These are phyloP conservation scores for Klebsormidium nitens DNA, from an alignment of 139 green algal species.

Conservation along the genomic window DNA sequence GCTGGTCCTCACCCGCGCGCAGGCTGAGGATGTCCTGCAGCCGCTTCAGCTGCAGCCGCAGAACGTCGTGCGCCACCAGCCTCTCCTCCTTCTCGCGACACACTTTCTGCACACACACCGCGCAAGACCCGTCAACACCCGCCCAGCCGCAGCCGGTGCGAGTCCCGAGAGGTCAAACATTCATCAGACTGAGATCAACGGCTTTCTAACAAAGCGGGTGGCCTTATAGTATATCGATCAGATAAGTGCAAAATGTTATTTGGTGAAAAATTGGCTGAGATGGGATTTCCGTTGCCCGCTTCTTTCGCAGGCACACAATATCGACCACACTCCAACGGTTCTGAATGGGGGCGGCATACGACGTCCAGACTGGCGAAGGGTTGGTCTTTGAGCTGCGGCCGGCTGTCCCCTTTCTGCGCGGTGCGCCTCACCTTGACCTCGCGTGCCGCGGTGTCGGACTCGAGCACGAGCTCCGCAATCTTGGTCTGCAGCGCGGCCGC, in stretches of 20 bases:
- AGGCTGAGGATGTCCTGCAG: conserved; percentile 56
- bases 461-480: conserved; percentile 60
- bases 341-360: too few relatives aligned
- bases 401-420: too few relatives aligned
- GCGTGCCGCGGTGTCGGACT: conserved; percentile 53
- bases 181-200: too few relatives aligned
- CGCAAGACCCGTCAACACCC: background rate
- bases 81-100: conserved; percentile 63
- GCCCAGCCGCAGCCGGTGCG: conserved; percentile 32
- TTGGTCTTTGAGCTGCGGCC: too few relatives aligned
- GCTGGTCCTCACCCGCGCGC: conserved; percentile 28
- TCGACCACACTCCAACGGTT: too few relatives aligned
- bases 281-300: too few relatives aligned
- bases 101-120: background rate
- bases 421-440: conserved; percentile 37
- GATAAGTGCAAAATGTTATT: too few relatives aligned
- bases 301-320: too few relatives aligned
- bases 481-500: conserved; percentile 45
- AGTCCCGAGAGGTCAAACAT: conserved; percentile 13
- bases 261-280: too few relatives aligned
- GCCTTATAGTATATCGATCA: too few relatives aligned
- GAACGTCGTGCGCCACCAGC: conserved; percentile 76
- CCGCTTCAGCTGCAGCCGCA: conserved; percentile 66
- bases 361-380: too few relatives aligned
- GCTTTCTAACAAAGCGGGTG: too few relatives aligned